Conservation (phyloP, 352 stramenopile species). For the Sclerospora graminicola region DNA sequence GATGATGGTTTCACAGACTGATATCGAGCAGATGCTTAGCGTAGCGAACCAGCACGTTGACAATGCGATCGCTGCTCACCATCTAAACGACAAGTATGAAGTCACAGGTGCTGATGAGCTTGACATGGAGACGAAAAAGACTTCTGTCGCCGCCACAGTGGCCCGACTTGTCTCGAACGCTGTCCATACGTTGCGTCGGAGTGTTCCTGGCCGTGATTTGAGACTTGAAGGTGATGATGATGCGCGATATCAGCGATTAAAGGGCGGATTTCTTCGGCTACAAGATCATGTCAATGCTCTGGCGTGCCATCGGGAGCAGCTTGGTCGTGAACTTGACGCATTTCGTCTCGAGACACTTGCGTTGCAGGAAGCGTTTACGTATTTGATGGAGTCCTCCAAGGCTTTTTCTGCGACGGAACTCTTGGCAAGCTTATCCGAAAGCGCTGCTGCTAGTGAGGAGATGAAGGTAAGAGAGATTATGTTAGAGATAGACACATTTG, state of each 20-base stretch:
- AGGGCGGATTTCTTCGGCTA: slow-evolving; percentile 16
- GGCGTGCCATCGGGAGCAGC: slow-evolving; percentile 11
- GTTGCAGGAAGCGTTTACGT: slow-evolving; percentile 6
- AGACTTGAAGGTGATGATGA: slow-evolving; percentile 7
- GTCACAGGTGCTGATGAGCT: neutral
- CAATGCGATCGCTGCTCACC: slow-evolving; percentile 4
- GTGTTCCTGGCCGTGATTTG: neutral
- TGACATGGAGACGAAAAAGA: neutral
- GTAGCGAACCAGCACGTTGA: slow-evolving; percentile 19
- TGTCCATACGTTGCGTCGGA: slow-evolving; percentile 3
- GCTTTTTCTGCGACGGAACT: neutral
- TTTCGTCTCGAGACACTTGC: slow-evolving; percentile 7
- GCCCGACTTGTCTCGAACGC: slow-evolving; percentile 1
- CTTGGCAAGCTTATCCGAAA: neutral
- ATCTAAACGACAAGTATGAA: slow-evolving; percentile 1
- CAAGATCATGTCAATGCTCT: slow-evolving; percentile 23
- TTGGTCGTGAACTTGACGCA: slow-evolving; percentile 15
- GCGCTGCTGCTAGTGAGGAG: neutral
- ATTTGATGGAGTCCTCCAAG: neutral
- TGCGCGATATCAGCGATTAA: slow-evolving; percentile 27
- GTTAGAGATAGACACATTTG: neutral
- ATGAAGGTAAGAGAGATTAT: slow-evolving; percentile 10
- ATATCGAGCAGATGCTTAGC: slow-evolving; percentile 17
- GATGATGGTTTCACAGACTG: slow-evolving; percentile 4
- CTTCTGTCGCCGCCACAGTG: neutral